Percentiles rank a stretch among this genome's conserved stretches.
Evolutionary conservation across 1,284 basidiomycete species (phyloP).

Genomic region (Pisolithus thermaeus): DNA sequence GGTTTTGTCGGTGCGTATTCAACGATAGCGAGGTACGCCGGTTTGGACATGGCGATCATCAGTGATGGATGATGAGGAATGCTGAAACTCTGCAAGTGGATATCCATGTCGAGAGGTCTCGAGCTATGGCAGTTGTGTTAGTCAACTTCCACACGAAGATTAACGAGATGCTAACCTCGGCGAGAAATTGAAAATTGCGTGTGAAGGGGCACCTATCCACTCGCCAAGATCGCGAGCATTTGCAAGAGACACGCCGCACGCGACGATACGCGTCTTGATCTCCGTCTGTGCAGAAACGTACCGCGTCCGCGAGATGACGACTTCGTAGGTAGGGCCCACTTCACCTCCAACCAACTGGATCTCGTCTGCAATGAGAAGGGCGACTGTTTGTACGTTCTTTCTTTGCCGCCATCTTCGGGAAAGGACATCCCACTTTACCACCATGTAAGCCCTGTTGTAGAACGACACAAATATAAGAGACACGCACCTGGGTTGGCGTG

Average conservation of each 20-base stretch:
- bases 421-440: conserved; percentile 87
- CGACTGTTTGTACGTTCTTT: conserved; percentile 94
- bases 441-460: conserved; percentile 11
- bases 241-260: conserved; percentile 91
- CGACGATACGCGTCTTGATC: conserved; percentile 87
- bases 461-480: background rate
- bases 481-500: conserved; percentile 75
- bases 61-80: conserved; percentile 97
- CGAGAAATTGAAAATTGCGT: conserved; percentile 97
- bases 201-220: conserved; percentile 93
- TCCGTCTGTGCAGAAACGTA: conserved; percentile 96
- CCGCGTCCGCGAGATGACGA: conserved; percentile 89
- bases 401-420: conserved; percentile 94
- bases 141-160: background rate
- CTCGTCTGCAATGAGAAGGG: conserved; percentile 92
- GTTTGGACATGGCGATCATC: conserved; percentile 99
- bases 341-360: conserved; percentile 91
- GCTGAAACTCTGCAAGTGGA: conserved; percentile 93
- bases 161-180: conserved; percentile 53
- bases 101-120: conserved; percentile 93
- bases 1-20: conserved; percentile 87
- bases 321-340: conserved; percentile 94
- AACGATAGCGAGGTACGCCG: conserved; percentile 89
- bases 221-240: conserved; percentile 95
- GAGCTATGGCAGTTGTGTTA: conserved; percentile 54